Evolutionary conservation across 306 rosid species (phyloP), one percentile per base, ranked within the genome.

Genomic region (Acacia confusa): DNA sequence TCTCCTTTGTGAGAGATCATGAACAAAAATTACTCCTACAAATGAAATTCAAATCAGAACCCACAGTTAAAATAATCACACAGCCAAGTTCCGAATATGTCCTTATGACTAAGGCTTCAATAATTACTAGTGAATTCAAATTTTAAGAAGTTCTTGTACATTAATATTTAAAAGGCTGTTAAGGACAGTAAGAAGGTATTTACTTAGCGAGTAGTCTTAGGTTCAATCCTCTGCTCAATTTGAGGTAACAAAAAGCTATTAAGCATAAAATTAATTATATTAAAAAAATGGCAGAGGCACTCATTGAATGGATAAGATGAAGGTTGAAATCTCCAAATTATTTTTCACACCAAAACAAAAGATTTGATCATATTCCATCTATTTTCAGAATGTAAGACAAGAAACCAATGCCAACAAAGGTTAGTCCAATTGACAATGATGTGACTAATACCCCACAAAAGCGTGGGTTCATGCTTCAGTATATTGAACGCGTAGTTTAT

Each of bases 11-110:
- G 97, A 93, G 79, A 96, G 99, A 88, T 96, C 99, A 5, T 96
- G 99, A 89, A 96, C 99, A 91, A 96, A 93, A 84, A 96, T 89
- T 76, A 96, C 91, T 86, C 99, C 99, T 96, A 88, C 84, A 82
- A 55, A 87, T 75, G 79, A 76, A 86, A 69, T 86, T 83, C 82
- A 83, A 74, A 76, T 78, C 60, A 84, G 66, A 81, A 1, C 52
- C 69, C 36, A 43, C 20, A 48, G 78, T 45, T 66, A 64, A 44
- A 72, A 79, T 72, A 47, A 50, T 65, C 77, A 65, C 80, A 70
- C 82, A 57, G 57, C 64, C 69, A 67, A 27, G 76, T 58, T 63
- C 36, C 44, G 36, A 71, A 76, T 30, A 70, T 67, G 68, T 38
- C 70, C 30, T 60, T 7, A 68, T 77, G 38, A 16, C 81, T 43